Percentiles rank a stretch among this genome's conserved stretches.
These are phyloP conservation scores for Trichoderma koningii DNA, from an alignment of 2,329 filamentous ascomycete genomes.

Conservation along the genomic window DNA sequence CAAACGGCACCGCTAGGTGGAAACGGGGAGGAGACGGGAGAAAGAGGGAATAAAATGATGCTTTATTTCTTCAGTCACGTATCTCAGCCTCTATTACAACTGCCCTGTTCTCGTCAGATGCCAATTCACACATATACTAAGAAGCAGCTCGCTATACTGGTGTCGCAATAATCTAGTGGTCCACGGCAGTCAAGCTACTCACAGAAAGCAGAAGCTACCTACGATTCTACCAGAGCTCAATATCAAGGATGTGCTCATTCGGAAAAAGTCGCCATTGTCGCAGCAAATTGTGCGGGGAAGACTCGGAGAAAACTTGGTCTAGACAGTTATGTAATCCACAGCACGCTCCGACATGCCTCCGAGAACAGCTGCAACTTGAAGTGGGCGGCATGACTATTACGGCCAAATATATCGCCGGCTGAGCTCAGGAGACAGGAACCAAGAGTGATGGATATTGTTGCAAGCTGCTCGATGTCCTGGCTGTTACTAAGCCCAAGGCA, in stretches of 20 bases:
- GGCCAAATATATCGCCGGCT: conserved; percentile 3
- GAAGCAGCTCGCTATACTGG: too few relatives aligned
- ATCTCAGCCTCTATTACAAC: too few relatives aligned
- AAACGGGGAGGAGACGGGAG: conserved; percentile 1
- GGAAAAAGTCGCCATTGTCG: not conserved
- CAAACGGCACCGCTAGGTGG: conserved; percentile 2
- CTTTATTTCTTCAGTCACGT: too few relatives aligned
- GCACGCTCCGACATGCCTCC: conserved; percentile 3
- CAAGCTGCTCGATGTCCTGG: too few relatives aligned
- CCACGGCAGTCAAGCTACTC: too few relatives aligned
- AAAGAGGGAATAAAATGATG: not conserved
- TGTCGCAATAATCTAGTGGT: too few relatives aligned
- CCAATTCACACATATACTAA: too few relatives aligned
- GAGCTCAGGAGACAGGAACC: not conserved
- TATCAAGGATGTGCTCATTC: too few relatives aligned
- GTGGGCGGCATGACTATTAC: not conserved
- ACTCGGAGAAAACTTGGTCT: conserved; percentile 6
- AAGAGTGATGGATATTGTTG: too few relatives aligned
- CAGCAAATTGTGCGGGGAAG: conserved; percentile 5
- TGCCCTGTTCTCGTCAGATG: not conserved
- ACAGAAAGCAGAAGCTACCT: too few relatives aligned
- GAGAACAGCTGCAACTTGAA: not conserved
- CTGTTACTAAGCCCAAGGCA: too few relatives aligned
- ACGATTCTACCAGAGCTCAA: too few relatives aligned
- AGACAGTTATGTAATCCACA: not conserved